Conservation (phyloP, 2,329 filamentous ascomycete genomes). For the Beauveria pseudobassiana region DNA sequence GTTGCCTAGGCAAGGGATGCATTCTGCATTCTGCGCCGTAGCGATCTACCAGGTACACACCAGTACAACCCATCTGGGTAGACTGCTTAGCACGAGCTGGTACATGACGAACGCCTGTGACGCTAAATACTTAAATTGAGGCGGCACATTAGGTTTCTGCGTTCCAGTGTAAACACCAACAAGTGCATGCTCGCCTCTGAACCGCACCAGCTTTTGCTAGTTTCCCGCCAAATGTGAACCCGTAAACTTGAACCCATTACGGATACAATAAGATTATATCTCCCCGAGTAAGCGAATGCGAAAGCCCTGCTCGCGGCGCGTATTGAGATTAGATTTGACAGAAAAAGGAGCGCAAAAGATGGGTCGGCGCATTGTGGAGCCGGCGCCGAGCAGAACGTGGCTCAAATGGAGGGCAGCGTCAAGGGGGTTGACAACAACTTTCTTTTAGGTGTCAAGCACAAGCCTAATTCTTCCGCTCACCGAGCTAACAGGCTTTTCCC, state of each 20-base stretch:
- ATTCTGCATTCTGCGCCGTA: constrained; percentile 7
- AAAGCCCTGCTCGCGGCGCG: background rate
- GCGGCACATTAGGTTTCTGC: too few species aligned
- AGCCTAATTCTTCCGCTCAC: background rate
- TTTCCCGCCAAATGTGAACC: too few species aligned
- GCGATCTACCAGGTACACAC: constrained; percentile 9
- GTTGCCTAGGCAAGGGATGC: constrained; percentile 1
- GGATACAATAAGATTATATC: background rate
- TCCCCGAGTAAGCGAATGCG: background rate
- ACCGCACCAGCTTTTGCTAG: background rate
- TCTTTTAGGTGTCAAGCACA: background rate
- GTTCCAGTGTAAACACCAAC: background rate
- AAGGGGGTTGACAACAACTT: constrained; percentile 6
- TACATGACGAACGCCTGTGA: background rate
- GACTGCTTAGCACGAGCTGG: constrained; percentile 6
- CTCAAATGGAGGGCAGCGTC: constrained; percentile 5
- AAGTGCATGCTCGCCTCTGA: background rate
- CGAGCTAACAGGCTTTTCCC: background rate
- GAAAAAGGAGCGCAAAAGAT: constrained; percentile 3
- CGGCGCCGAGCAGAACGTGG: constrained; percentile 11
- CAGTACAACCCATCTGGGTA: constrained; percentile 6
- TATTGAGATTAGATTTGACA: background rate
- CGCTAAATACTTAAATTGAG: background rate
- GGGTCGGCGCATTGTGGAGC: constrained; percentile 11
- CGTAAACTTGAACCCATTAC: background rate